Evolutionary conservation across 768 basidiomycete genomes (phyloP), one percentile per base, ranked within the genome.

Genomic region (Mycena epipterygia): DNA sequence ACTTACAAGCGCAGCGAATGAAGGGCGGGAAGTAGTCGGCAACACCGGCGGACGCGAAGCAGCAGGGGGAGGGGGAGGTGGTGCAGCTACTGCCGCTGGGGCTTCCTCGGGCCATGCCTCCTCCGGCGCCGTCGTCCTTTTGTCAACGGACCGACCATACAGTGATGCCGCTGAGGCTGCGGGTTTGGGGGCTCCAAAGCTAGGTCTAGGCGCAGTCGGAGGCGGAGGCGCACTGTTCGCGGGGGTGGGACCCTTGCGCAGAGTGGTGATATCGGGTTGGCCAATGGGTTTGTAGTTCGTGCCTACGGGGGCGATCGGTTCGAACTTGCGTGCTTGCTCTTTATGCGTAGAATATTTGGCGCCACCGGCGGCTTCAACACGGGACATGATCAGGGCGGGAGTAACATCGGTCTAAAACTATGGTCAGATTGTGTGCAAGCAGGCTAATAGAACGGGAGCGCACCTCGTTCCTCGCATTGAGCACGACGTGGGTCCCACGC

Each of bases 321-420:
- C 93, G 61, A 85, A 86, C 75, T 88, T 91, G 66, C 92, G 90
- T 0, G 92, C 79, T n/a, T 84, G 80, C 75, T 96, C 94, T 56
- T 92, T 91, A 75, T 96, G 95, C 1, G 89, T 85, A 5, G 94
- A 93, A 80, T 99, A 99, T 75, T 90, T 95, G 0, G 95, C 90
- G n/a, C 96, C 96, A 16, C 94, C 96, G 13, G 95, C 92, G 21
- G 92, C 91, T 83, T 92, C 91, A n/a, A 97, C 90, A 49, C 93
- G 90, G 67, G 90, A 89, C 90, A 95, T 94, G 81, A 98, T 95
- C 58, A 93, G 79, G 0, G 85, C 83, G 0, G 96, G 93, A 0
- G 89, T 81, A 25, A 98, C 94, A 81, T 98, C 97, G 57, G 86
- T 87, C 93, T 95, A 73, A 14, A 12, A 56, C 39, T 25, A n/a